Evolutionary conservation across 352 stramenopile species (phyloP), one percentile per base, ranked within the genome.

Genomic region (Phytopythium helicoides): DNA sequence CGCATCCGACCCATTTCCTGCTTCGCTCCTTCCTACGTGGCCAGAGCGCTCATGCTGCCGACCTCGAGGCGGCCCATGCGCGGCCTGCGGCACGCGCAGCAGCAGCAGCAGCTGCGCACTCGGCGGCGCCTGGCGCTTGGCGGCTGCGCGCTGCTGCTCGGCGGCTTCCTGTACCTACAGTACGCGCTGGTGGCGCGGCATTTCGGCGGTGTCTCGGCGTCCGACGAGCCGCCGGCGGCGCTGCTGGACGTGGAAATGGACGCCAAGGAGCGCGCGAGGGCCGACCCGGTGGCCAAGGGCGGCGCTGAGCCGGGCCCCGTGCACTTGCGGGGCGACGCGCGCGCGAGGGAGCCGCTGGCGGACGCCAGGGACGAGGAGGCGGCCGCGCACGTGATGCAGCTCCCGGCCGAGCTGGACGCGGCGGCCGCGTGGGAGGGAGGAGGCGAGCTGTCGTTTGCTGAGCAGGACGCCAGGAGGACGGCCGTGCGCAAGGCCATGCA

Each of bases 401-500:
- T 42, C 19, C 47, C 47, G 5, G 31, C 47, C 5, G 36, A 34
- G 33, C 12, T 22, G 14, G 34, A 25, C 5, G 16, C 4, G 28
- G 1, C 16, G 6, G 16, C 3, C n/a, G 3, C 6, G 2, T 12
- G n/a, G 6, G 11, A 11, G 11, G 15, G 46, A 19, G 19, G 34
- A 52, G 34, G 10, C 7, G 12, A 33, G 47, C 15, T 42, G 12
- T 44, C 47, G 31, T 28, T 39, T 1, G 47, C 54, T 8, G 47
- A 76, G 47, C 81, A 91, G 51, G 66, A 73, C 47, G 33, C 61
- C 16, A 68, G 81, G 2, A 73, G 66, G 16, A 41, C 66, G 0
- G 72, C 74, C 1, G 69, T 91, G 16, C 71, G 77, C 19, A 56
- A 66, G 28, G 82, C 82, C 28, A 93, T 93, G 82, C 69, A 77